Base-by-base conservation (phyloP, 208 protist species). In the Wallacemonas sp. region DNA sequence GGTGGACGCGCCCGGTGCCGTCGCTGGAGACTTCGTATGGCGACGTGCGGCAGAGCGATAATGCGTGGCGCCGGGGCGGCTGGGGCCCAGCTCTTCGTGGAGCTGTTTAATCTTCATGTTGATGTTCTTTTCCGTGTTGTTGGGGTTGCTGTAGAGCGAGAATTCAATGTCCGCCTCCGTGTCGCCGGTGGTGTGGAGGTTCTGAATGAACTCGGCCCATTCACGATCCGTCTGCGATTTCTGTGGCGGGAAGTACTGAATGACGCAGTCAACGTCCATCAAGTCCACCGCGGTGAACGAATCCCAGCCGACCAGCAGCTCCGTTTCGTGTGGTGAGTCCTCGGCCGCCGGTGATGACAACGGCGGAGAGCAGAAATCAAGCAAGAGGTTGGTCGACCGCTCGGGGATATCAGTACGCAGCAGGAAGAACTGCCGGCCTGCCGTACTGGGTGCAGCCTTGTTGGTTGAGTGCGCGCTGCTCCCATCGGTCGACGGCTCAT, bases 241-340 rank as follows among this genome's bases (percentile, higher is more conserved):
- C 69, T 90, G 83, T 17, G 87, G 84, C 0, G 87, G 87, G 74
- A 87, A 83, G 52, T 83, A 89, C 54, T 90, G 85, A 46, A 94
- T 71, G 17, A 91, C 57, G 13, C 81, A 37, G 71, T 94, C 87
- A 41, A 91, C 73, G 60, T 94, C 87, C 87, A 94, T 90, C 12
- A 94, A 27, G 37, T 94, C 87, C 8, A 89, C 48, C 0, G 64
- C 73, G 0, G 84, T 89, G 55, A 79, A 85, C 12, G 80, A 79
- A 63, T 94, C 85, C 81, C 77, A 89, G 0, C 58, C 73, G 8
- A 91, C 58, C 1, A 94, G 69, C 8, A 84, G 55, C 19, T 55
- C 30, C 9, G 50, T n/a, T n/a, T n/a, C n/a, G n/a, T n/a, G n/a
- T n/a, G n/a, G n/a, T n/a, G n/a, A n/a, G n/a, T n/a, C 30, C 55